Conservation (phyloP, 192 early-diverging fungal genomes). For the Lobosporangium transversale region DNA sequence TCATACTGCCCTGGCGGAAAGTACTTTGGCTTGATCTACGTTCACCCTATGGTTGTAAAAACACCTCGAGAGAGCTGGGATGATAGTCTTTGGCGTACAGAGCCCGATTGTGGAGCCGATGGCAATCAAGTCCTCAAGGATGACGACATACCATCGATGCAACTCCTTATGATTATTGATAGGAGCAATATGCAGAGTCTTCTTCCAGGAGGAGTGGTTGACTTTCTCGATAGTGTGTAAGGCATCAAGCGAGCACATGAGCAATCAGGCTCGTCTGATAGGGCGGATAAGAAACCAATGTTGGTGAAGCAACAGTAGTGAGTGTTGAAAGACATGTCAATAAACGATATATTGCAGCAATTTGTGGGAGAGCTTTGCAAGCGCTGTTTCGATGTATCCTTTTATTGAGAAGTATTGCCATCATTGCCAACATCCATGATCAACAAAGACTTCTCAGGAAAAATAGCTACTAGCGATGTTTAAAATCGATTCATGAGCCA, state of each 20-base stretch:
- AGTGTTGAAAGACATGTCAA: too few relatives aligned
- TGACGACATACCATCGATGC: slow-evolving; percentile 31
- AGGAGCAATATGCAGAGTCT: slow-evolving; percentile 30
- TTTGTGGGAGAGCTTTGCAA: too few relatives aligned
- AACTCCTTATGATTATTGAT: slow-evolving; percentile 42
- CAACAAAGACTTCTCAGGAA: too few relatives aligned
- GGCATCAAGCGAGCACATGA: slow-evolving; percentile 29
- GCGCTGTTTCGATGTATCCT: too few relatives aligned
- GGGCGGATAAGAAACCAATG: slow-evolving; percentile 26
- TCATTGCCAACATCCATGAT: too few relatives aligned
- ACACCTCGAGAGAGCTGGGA: slow-evolving; percentile 32
- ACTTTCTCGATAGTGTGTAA: slow-evolving; percentile 33
- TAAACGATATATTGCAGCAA: too few relatives aligned
- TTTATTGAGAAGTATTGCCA: too few relatives aligned
- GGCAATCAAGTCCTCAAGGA: slow-evolving; percentile 13
- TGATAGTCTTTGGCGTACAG: slow-evolving; percentile 20
- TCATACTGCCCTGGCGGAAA: slow-evolving; percentile 35
- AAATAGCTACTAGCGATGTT: too few relatives aligned
- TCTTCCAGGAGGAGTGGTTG: slow-evolving; percentile 22
- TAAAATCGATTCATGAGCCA: too few relatives aligned
- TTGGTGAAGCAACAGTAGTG: slow-evolving; percentile 13
- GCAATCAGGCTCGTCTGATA: slow-evolving; percentile 23
- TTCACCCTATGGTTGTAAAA: slow-evolving; percentile 20
- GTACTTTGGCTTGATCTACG: slow-evolving; percentile 45
- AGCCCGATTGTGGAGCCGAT: slow-evolving; percentile 20